These are phyloP conservation scores for Toxoplasma gondii DNA, from an alignment of 169 alveolate species.

Conservation along the genomic window DNA sequence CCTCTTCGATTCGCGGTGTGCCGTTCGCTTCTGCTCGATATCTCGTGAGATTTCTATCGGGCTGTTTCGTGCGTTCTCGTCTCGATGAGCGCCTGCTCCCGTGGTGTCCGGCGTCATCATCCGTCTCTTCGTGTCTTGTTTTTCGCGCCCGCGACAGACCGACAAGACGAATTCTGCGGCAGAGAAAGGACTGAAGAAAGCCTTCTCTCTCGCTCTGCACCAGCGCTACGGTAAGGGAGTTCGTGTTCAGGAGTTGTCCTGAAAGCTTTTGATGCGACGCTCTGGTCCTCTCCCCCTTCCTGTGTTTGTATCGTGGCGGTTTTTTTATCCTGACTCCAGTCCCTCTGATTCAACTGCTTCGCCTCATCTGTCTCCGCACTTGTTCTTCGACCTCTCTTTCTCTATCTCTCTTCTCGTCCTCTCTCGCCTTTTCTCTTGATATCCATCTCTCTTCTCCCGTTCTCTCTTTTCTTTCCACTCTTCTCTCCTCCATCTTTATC, in stretches of 20 bases:
- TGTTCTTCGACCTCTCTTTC: not conserved
- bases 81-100: too few species aligned
- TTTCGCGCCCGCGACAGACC: not conserved
- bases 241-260: not conserved
- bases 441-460: too few species aligned
- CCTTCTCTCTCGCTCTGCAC: conserved; percentile 30
- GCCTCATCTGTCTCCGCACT: not conserved
- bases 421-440: not conserved
- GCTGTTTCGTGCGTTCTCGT: too few species aligned
- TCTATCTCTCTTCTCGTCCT: not conserved
- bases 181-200: not conserved
- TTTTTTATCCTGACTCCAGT: not conserved
- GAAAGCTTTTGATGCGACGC: not conserved
- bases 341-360: not conserved
- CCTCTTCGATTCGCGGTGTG: too few species aligned
- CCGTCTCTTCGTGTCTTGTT: too few species aligned
- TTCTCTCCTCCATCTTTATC: too few species aligned
- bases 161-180: conserved; percentile 24
- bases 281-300: too few species aligned
- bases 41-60: too few species aligned
- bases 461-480: too few species aligned
- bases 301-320: not conserved
- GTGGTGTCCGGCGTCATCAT: too few species aligned
- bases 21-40: too few species aligned
- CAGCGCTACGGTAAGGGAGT: conserved; percentile 16